Evolutionary conservation across 768 basidiomycete genomes (phyloP), one percentile per base, ranked within the genome.

Genomic region (Auriscalpium vulgare): DNA sequence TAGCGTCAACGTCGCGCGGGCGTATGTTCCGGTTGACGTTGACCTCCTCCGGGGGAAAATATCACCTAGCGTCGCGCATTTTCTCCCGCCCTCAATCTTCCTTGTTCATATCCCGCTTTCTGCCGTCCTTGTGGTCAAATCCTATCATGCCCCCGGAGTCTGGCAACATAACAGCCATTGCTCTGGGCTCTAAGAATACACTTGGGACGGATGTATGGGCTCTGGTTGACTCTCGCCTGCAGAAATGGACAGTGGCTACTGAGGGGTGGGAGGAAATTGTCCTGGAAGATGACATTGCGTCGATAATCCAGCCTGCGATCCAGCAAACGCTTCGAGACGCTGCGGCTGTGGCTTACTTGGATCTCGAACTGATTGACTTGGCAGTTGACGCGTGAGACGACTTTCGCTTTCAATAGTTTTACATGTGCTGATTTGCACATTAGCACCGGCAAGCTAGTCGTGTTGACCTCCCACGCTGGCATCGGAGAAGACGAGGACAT

Each of bases 291-390:
- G 84, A 88, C 58, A 64, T 87, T n/a, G 72, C 74, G 0, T 72
- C 63, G 0, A 69, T 80, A 17, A 70, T 85, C 10, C 72, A 74
- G 7, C 65, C 72, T 1, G 79, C 78, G 17, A 68, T 89, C 19
- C 68, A 77, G 43, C 69, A 72, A 37, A 71, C 71, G 0, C 74
- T 80, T 50, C 65, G 68, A 1, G 63, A 59, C 19, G 69, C 72
- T 10, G 73, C 74, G 23, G 54, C 63, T 10, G 71, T 77, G 36
- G 67, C 73, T 8, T 74, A 76, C 55, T 69, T 88, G 44, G 88
- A 90, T 61, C 69, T 92, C 4, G 90, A 92, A 65, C 68, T 91
- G 43, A 71, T 90, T 47, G 89, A 91, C 72, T 61, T 90, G 37
- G 79, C 79, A 7, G 67, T 86, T 16, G 80, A 83, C 53, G 74